These are phyloP conservation scores for Babesia divergens DNA, from an alignment of 169 alveolate species.

Conservation along the genomic window DNA sequence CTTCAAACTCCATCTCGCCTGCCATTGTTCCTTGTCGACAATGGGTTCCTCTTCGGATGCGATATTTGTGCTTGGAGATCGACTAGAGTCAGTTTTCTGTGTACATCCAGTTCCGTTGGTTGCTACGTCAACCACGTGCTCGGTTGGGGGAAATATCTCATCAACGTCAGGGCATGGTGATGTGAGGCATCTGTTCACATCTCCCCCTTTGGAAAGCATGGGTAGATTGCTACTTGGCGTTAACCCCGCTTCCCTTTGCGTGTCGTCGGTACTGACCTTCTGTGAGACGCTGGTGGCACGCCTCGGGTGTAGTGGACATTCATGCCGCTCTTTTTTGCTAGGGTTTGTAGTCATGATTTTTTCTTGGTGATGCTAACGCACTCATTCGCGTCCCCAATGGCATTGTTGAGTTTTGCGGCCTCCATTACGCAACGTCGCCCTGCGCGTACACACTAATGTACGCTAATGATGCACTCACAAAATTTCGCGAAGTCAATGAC, in stretches of 20 bases:
- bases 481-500: constrained; percentile 29
- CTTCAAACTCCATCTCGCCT: constrained; percentile 12
- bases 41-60: background rate
- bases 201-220: too few relatives aligned
- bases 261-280: background rate
- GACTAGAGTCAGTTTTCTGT: too few relatives aligned
- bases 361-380: background rate
- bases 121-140: too few relatives aligned
- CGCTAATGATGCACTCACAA: constrained; percentile 20
- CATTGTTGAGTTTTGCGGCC: background rate
- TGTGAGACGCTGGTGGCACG: background rate
- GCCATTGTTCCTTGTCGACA: background rate
- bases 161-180: too few relatives aligned
- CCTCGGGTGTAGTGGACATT: background rate
- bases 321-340: background rate
- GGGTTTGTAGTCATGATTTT: background rate
- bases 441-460: constrained; percentile 42
- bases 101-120: too few relatives aligned
- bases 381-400: background rate
- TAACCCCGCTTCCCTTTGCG: too few relatives aligned
- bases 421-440: background rate
- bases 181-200: too few relatives aligned
- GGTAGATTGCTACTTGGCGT: too few relatives aligned
- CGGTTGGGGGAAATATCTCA: too few relatives aligned
- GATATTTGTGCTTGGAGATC: background rate